phyloP scores from a whole-genome alignment of 495 filamentous ascomycete genomes.

The Haplographium delicatum region DNA sequence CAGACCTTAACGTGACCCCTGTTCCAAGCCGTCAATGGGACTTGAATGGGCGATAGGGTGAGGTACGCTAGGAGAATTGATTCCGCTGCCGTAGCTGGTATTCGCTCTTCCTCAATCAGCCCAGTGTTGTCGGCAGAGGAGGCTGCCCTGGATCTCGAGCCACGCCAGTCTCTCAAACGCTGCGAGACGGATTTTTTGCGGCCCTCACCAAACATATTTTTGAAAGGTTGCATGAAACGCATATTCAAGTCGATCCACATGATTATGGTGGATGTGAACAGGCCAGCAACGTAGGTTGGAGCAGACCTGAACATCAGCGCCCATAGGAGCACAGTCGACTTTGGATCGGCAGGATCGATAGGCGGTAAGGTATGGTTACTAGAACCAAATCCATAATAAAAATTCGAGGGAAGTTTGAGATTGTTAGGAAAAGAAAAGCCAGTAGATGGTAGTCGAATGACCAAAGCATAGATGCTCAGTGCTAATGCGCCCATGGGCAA shows the following conservation, averaged over 20 bases:
- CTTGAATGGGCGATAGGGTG: background rate
- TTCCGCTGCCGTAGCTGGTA: background rate
- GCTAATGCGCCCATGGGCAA: background rate
- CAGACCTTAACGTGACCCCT: background rate
- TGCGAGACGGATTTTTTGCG: background rate
- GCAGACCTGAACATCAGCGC: constrained; percentile 4
- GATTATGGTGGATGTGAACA: constrained; percentile 5
- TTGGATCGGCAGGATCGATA: constrained; percentile 7
- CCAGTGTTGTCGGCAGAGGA: background rate
- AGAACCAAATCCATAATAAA: background rate
- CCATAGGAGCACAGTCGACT: constrained; percentile 1
- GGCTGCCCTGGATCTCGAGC: background rate
- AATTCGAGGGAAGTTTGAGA: background rate
- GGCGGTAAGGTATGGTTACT: constrained; percentile 1
- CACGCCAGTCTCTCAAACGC: background rate
- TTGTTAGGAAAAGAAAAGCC: constrained; percentile 1
- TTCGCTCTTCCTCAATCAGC: background rate
- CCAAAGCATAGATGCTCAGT: constrained; percentile 4
- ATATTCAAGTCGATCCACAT: constrained; percentile 1
- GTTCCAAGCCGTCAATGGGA: constrained; percentile 5
- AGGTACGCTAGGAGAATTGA: constrained; percentile 3
- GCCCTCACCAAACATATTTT: background rate
- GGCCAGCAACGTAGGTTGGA: constrained; percentile 2
- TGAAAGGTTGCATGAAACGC: constrained; percentile 4
- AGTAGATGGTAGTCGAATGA: background rate